Conservation (phyloP, 1,284 basidiomycete genomes). For the Ustilago nuda region DNA sequence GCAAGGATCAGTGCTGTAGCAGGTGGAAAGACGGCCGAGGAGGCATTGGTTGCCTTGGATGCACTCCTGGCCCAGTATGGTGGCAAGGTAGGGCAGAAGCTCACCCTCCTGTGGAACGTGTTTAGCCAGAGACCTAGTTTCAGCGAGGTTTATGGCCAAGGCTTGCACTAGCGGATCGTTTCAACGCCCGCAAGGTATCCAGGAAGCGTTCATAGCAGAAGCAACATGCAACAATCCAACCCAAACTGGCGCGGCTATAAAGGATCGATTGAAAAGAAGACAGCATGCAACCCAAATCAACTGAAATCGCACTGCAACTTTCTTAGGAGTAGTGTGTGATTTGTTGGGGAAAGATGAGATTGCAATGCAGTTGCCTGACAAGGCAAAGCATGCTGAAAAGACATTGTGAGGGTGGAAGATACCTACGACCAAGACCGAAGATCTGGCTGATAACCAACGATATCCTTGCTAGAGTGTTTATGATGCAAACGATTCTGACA, state of each 20-base stretch:
- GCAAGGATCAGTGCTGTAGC: conserved; percentile 70
- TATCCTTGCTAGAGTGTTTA: conserved; percentile 2
- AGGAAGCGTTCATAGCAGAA: no score
- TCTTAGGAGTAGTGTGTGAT: not conserved
- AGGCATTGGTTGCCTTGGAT: conserved; percentile 13
- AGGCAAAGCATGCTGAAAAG: not conserved
- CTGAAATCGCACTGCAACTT: no score
- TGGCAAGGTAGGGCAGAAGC: conserved; percentile 26
- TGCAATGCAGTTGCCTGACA: conserved; percentile 4
- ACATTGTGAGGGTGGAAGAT: not conserved
- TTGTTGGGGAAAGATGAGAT: not conserved
- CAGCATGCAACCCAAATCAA: no score
- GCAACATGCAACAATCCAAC: no score
- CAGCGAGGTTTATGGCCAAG: conserved; percentile 44
- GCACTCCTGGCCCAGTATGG: conserved; percentile 3
- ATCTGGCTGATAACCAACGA: conserved; percentile 3
- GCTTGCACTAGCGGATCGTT: conserved; percentile 34
- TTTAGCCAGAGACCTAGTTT: conserved; percentile 42
- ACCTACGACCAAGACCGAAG: conserved; percentile 2
- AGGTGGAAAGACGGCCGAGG: not conserved
- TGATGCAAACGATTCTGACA: conserved; percentile 35
- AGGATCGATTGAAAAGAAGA: not conserved
- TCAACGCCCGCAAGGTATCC: no score
- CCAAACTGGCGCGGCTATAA: no score
- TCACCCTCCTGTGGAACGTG: conserved; percentile 27